These are phyloP conservation scores for Colletotrichum musae DNA, from an alignment of 2,329 filamentous ascomycete species.

Conservation along the genomic window DNA sequence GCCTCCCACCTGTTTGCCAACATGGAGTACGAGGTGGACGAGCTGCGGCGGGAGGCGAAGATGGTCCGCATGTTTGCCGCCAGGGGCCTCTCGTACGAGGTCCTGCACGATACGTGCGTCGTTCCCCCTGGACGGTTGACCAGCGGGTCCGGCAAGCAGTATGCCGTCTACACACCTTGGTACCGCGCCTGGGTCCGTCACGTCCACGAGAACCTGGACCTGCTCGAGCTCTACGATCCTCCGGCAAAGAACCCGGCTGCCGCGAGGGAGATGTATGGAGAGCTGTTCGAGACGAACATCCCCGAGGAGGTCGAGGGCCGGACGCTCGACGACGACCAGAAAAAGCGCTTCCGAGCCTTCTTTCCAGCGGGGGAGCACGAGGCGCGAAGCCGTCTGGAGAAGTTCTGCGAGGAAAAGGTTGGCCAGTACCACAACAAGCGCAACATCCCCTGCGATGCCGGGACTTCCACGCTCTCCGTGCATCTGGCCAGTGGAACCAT, in stretches of 20 bases:
- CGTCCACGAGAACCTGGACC: constrained; percentile 77
- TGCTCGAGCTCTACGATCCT: constrained; percentile 73
- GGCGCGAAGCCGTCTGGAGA: constrained; percentile 73
- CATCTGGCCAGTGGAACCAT: constrained; percentile 80
- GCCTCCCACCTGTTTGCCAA: constrained; percentile 85
- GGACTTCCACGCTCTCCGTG: constrained; percentile 79
- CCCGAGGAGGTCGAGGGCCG: constrained; percentile 77
- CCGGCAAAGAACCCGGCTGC: constrained; percentile 53
- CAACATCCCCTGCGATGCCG: constrained; percentile 74
- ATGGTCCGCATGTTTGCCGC: constrained; percentile 74
- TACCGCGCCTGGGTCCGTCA: constrained; percentile 82
- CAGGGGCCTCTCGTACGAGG: constrained; percentile 77
- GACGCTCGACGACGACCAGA: constrained; percentile 70
- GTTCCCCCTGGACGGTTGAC: constrained; percentile 80
- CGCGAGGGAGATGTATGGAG: constrained; percentile 60
- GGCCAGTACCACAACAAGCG: constrained; percentile 73
- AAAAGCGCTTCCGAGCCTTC: constrained; percentile 67
- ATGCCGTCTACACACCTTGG: constrained; percentile 89
- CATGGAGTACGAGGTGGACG: constrained; percentile 93
- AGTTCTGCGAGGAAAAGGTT: constrained; percentile 77
- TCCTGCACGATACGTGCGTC: constrained; percentile 85
- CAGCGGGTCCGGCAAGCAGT: constrained; percentile 81
- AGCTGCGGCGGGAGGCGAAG: constrained; percentile 81
- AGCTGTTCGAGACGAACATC: constrained; percentile 73
- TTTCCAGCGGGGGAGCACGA: constrained; percentile 86